A percentile compares a stretch with the other conserved stretches of the same genome.
phyloP scores from a whole-genome alignment of 2,329 filamentous ascomycete genomes.

The Scytalidium lignicola region DNA sequence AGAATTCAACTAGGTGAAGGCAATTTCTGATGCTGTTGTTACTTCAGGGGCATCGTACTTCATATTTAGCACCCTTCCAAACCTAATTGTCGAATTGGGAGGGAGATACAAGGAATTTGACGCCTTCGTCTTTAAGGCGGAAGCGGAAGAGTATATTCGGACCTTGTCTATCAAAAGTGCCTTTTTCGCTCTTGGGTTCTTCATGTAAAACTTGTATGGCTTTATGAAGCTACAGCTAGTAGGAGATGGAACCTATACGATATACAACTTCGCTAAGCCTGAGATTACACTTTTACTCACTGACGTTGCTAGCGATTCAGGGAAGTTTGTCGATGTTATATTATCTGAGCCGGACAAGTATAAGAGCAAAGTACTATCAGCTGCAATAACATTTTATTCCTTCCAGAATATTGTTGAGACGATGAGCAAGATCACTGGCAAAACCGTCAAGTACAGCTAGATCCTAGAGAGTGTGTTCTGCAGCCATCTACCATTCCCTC shows the following conservation, averaged over 20 bases:
- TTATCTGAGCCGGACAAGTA: conserved; percentile 37
- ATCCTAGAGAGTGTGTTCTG: not conserved
- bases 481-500: conserved; percentile 2
- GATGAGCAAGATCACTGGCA: conserved; percentile 8
- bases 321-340: conserved; percentile 30
- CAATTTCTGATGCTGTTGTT: conserved; percentile 36
- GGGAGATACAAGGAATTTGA: conserved; percentile 32
- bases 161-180: conserved; percentile 35
- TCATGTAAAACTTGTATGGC: conserved; percentile 42
- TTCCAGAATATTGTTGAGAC: conserved; percentile 6
- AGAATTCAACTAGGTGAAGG: conserved; percentile 31
- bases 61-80: conserved; percentile 37
- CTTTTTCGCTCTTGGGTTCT: conserved; percentile 40
- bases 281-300: conserved; percentile 23
- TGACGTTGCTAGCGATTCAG: conserved; percentile 22
- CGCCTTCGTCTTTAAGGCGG: conserved; percentile 28
- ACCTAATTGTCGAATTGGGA: conserved; percentile 29
- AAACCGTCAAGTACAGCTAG: conserved; percentile 10
- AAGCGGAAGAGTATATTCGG: conserved; percentile 31
- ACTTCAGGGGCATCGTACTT: conserved; percentile 33
- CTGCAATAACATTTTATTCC: conserved; percentile 31
- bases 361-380: conserved; percentile 39
- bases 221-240: conserved; percentile 15
- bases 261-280: conserved; percentile 12
- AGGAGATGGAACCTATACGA: conserved; percentile 13